These are phyloP conservation scores for Neurospora sp. DNA, from an alignment of 495 filamentous ascomycete genomes.

Conservation along the genomic window DNA sequence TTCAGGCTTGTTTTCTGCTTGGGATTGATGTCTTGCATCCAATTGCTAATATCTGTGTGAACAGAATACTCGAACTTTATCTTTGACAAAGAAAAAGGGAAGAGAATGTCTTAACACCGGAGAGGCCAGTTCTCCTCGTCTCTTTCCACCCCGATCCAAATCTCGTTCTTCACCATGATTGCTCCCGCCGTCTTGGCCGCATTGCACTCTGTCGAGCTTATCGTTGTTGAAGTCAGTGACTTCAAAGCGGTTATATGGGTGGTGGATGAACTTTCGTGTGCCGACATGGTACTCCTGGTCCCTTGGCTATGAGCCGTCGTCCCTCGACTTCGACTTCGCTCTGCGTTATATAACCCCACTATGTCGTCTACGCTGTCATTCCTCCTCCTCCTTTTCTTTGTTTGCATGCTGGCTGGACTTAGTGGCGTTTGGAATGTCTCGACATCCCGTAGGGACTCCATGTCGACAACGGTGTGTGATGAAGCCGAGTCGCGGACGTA, in stretches of 20 bases:
- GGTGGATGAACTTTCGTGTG: neutral
- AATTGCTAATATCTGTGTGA: neutral
- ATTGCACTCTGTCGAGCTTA: neutral
- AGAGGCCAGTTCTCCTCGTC: constrained; percentile 20
- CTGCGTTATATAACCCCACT: constrained; percentile 18
- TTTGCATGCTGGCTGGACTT: constrained; percentile 10
- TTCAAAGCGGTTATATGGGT: neutral
- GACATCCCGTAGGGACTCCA: constrained; percentile 1
- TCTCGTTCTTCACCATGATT: constrained; percentile 24
- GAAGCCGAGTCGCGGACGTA: constrained; percentile 16
- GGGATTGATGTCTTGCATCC: neutral
- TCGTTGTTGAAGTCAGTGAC: neutral
- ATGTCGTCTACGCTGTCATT: constrained; percentile 27
- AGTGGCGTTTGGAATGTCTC: neutral
- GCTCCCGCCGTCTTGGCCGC: neutral
- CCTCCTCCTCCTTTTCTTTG: constrained; percentile 2
- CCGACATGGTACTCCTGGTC: neutral
- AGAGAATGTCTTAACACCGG: neutral
- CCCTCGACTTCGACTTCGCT: constrained; percentile 11
- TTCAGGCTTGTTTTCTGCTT: neutral
- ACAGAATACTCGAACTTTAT: neutral
- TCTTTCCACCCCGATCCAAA: constrained; percentile 13
- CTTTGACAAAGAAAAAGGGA: neutral
- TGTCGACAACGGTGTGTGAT: constrained; percentile 15
- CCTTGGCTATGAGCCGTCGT: neutral